Percentiles rank a stretch among this genome's conserved stretches.
Conservation (phyloP, 352 stramenopile genomes). For the Phytopythium ostracodes region DNA sequence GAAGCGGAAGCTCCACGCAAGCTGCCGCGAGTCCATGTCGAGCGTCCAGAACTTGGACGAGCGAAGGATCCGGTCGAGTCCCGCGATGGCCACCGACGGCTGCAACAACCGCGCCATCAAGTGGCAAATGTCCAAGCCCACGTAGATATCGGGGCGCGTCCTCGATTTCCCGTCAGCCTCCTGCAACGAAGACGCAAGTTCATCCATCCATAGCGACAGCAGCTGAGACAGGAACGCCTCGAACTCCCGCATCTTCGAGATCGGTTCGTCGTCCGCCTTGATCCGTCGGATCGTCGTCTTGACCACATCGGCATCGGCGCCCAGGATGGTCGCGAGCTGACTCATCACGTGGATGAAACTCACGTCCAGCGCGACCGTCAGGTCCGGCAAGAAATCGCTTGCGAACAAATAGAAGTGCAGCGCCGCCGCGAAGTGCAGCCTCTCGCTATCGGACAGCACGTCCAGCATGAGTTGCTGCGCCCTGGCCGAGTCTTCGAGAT, state of each 20-base stretch:
- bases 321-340: constrained; percentile 21
- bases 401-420: constrained; percentile 36
- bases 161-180: neutral
- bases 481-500: constrained; percentile 6
- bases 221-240: constrained; percentile 29
- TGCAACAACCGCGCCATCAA: constrained; percentile 39
- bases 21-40: constrained; percentile 26
- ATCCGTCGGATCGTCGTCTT: constrained; percentile 26
- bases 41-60: constrained; percentile 29
- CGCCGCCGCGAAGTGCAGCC: constrained; percentile 18
- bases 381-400: constrained; percentile 15
- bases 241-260: constrained; percentile 26
- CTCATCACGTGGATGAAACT: constrained; percentile 27
- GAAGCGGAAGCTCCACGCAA: constrained; percentile 45
- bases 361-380: constrained; percentile 23
- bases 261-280: constrained; percentile 20
- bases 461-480: constrained; percentile 22
- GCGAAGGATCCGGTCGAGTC: constrained; percentile 30
- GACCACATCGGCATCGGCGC: constrained; percentile 17
- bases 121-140: constrained; percentile 39
- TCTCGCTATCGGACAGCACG: constrained; percentile 22
- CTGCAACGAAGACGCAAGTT: constrained; percentile 11
- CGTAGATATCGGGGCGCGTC: constrained; percentile 24
- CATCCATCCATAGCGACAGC: constrained; percentile 35
- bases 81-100: constrained; percentile 29